Evolutionary conservation across 805 yeast species (phyloP), one percentile per base, ranked within the genome.

Genomic region (Hanseniaspora taiwanica): DNA sequence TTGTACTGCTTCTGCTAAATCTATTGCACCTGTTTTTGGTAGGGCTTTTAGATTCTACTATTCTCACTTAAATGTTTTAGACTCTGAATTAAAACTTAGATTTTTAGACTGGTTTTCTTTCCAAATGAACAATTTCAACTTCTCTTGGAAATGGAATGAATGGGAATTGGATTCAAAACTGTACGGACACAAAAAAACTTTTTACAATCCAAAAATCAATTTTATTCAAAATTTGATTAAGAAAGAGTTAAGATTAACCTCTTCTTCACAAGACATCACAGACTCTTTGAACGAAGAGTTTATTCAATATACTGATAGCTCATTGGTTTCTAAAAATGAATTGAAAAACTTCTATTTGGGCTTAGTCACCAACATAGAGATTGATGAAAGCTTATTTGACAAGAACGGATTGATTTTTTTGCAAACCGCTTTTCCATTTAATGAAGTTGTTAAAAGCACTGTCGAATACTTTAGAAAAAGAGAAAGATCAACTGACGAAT

Each of bases 61-160:
- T 61, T 65, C 72, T 35, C 70, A 82, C 54, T 57, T 81, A 40
- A 76, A 71, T 21, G 39, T 27, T 13, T 63, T 86, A 40, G 96
- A 89, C 55, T 76, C 76, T 50, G 96, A 86, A 58, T 63, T 83
- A 40, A 71, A 77, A 47, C 68, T 74, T 44, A 67, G 87, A 44
- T 81, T 74, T 48, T 65, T 84, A 51, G 89, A 82, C 59, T 91
- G 97, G 97, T 78, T 93, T 66, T 71, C 94, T 1, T 78, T 83
- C 42, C 98, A 91, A 60, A 73, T 91, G 57, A 81, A 94, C 52
- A 91, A 89, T 56, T 91, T 89, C 59, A 86, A 81, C 42, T 91
- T 84, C 62, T 83, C 87, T 27, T 91, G 99, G 99, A 85, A 86
- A 55, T 91, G 98, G 98, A 76, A 74, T 46, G 97, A 87, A 58